Evolutionary conservation across 805 yeast species (phyloP).

Genomic region (Kazachstania africana): DNA sequence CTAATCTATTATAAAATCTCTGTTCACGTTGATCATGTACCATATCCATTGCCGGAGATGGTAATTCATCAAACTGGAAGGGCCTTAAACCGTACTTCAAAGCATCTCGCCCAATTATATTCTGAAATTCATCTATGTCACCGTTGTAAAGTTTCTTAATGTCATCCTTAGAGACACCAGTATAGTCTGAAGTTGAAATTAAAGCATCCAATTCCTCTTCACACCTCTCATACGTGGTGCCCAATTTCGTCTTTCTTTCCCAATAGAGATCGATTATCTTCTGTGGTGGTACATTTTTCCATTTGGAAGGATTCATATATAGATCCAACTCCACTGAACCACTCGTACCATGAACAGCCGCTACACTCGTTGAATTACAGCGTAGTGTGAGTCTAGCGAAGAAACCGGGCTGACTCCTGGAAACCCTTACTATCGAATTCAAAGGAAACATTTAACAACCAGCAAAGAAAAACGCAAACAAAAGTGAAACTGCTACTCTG

Average conservation of each 20-base stretch:
- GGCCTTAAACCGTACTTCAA: conserved; percentile 14
- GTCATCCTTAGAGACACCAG: conserved; percentile 29
- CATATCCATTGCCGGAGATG: conserved; percentile 59
- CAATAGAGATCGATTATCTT: conserved; percentile 49
- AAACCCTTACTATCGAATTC: too few relatives aligned
- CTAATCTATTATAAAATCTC: conserved; percentile 66
- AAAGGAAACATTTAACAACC: too few relatives aligned
- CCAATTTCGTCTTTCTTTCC: conserved; percentile 44
- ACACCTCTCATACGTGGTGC: conserved; percentile 37
- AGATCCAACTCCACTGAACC: conserved; percentile 12
- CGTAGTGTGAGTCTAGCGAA: too few relatives aligned
- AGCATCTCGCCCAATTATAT: neutral
- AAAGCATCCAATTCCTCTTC: conserved; percentile 47
- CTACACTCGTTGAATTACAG: too few relatives aligned
- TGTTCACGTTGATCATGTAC: conserved; percentile 61
- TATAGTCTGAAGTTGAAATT: conserved; percentile 33
- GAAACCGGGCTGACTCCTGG: too few relatives aligned
- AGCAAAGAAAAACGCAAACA: too few relatives aligned
- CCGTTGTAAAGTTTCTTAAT: conserved; percentile 28
- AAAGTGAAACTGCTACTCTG: too few relatives aligned
- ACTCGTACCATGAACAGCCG: too few relatives aligned
- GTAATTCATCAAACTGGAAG: conserved; percentile 54
- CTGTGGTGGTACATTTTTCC: conserved; percentile 60
- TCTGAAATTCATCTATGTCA: too few relatives aligned
- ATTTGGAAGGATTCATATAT: conserved; percentile 51